phyloP scores from a whole-genome alignment of 2,329 filamentous ascomycete species.

The Curvularia eragrostidis region DNA sequence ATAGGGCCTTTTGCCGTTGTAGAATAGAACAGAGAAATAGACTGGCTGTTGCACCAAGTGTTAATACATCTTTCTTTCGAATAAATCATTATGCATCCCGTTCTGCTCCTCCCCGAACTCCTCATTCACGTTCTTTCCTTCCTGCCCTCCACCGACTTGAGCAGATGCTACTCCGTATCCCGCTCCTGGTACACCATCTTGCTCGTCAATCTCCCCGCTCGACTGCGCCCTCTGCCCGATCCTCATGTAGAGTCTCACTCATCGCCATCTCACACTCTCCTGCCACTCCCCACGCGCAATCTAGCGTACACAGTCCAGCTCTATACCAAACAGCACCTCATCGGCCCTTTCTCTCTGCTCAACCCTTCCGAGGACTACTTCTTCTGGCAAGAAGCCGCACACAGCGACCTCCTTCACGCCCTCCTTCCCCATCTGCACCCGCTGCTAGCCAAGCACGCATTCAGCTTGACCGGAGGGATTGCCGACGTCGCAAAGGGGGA shows the following conservation, averaged over 20 bases:
- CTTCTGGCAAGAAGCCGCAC: slow-evolving; percentile 19
- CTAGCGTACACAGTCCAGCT: slow-evolving; percentile 1
- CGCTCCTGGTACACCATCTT: slow-evolving; percentile 14
- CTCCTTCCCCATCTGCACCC: slow-evolving; percentile 18
- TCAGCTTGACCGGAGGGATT: slow-evolving; percentile 6
- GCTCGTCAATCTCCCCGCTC: slow-evolving; percentile 17
- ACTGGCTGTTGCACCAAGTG: not conserved
- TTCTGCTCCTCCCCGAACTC: slow-evolving; percentile 25
- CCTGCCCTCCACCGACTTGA: slow-evolving; percentile 10
- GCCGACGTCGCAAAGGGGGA: slow-evolving; percentile 5
- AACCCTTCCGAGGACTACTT: slow-evolving; percentile 17
- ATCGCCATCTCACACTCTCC: not conserved
- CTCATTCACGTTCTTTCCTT: slow-evolving; percentile 19
- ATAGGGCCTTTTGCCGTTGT: not conserved
- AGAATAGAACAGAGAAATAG: not conserved
- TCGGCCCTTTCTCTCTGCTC: not conserved
- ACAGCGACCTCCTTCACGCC: slow-evolving; percentile 8
- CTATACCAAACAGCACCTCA: not conserved
- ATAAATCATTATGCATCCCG: slow-evolving; percentile 17
- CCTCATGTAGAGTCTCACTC: not conserved
- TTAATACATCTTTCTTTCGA: not conserved
- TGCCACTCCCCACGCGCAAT: not conserved
- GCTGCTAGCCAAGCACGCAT: slow-evolving; percentile 1
- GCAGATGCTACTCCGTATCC: slow-evolving; percentile 9
- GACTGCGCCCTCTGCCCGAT: slow-evolving; percentile 16